Evolutionary conservation across 2,329 filamentous ascomycete genomes (phyloP).

Genomic region (Fonsecaea erecta): DNA sequence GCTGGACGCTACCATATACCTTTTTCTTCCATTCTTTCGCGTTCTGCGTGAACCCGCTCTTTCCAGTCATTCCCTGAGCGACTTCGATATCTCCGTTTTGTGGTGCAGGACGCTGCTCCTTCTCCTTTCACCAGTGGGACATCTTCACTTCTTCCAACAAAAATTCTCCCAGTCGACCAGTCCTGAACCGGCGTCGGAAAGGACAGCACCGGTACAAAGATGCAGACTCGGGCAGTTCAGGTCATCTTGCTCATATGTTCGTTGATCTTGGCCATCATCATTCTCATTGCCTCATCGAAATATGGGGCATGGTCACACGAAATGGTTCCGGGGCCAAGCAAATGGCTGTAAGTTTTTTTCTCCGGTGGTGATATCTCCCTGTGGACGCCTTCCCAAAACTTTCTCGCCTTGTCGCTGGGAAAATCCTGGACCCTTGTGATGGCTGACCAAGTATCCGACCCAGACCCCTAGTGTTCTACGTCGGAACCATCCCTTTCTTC

Average conservation of each 20-base stretch:
- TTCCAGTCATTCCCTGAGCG: background rate
- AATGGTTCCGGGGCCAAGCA: conserved; percentile 24
- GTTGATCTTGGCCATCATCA: conserved; percentile 27
- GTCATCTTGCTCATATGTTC: conserved; percentile 29
- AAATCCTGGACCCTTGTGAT: background rate
- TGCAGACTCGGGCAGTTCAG: conserved; percentile 30
- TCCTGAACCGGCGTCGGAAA: background rate
- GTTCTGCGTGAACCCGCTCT: background rate
- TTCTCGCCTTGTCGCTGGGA: background rate
- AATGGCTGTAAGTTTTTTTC: conserved; percentile 29
- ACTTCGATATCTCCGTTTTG: background rate
- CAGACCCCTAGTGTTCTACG: conserved; percentile 32
- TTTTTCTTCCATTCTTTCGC: conserved; percentile 12
- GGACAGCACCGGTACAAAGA: background rate
- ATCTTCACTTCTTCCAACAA: background rate
- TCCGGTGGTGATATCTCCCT: background rate
- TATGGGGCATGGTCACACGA: conserved; percentile 33
- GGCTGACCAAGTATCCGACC: background rate
- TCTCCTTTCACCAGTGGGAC: background rate
- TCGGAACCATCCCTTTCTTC: conserved; percentile 28
- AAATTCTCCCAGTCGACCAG: background rate
- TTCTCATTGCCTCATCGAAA: conserved; percentile 33
- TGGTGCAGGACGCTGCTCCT: background rate
- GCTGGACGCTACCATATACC: conserved; percentile 27
- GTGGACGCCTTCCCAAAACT: background rate